phyloP scores from a whole-genome alignment of 2,329 filamentous ascomycete species.

The Monosporascus sp. region DNA sequence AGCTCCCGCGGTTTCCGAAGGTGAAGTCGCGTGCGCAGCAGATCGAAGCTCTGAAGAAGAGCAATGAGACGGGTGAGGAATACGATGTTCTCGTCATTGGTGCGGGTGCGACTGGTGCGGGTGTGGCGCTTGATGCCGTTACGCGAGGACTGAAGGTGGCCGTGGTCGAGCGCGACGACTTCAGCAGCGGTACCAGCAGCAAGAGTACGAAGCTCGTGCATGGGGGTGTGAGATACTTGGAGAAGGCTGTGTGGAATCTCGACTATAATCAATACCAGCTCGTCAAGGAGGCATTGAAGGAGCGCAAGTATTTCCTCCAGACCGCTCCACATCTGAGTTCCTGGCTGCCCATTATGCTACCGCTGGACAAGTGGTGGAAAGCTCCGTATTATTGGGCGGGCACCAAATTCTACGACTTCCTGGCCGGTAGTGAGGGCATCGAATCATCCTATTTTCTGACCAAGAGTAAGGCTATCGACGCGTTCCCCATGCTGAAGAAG shows the following conservation, averaged over 20 bases:
- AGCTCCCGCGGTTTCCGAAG: constrained; percentile 59
- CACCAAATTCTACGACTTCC: constrained; percentile 77
- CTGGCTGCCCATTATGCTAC: constrained; percentile 74
- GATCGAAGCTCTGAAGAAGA: constrained; percentile 53
- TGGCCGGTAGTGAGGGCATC: constrained; percentile 81
- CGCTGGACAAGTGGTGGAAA: constrained; percentile 71
- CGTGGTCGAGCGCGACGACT: constrained; percentile 67
- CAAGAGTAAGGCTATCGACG: constrained; percentile 77
- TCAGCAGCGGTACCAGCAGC: constrained; percentile 66
- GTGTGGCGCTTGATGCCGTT: constrained; percentile 66
- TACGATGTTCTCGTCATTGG: constrained; percentile 70
- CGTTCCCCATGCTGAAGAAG: constrained; percentile 83
- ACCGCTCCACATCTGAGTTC: constrained; percentile 68
- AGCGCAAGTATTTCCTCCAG: constrained; percentile 70
- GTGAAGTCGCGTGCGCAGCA: constrained; percentile 60
- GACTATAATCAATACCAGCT: constrained; percentile 69
- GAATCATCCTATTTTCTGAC: constrained; percentile 87
- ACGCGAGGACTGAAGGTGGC: constrained; percentile 68
- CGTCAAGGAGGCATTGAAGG: constrained; percentile 67
- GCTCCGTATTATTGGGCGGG: constrained; percentile 72
- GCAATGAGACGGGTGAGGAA: constrained; percentile 38
- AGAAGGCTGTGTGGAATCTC: constrained; percentile 71
- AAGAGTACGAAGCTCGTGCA: constrained; percentile 77
- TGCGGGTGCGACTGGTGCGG: constrained; percentile 65
- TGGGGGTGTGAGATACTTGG: constrained; percentile 67